Evolutionary conservation across 495 filamentous ascomycete genomes (phyloP), one percentile per base, ranked within the genome.

Genomic region (Entonaema liquescens): DNA sequence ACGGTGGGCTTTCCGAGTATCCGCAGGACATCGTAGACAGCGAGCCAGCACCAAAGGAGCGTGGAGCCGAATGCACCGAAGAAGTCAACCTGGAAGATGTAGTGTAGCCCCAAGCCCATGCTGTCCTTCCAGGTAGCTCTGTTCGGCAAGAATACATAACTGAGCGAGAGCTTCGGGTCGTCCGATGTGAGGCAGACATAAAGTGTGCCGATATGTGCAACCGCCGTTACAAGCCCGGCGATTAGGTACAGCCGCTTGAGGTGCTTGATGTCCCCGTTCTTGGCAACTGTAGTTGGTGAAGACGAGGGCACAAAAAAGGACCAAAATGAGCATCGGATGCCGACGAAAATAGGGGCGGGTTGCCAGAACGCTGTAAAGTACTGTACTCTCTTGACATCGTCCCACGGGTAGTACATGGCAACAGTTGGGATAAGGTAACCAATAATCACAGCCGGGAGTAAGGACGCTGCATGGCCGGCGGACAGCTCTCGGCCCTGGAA

Each of bases 291-390:
- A 19, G 19, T 59, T 4, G 56, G 9, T n/a, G 55, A 59, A 15
- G 59, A 38, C 1, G 26, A 58, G 3, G 40, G 52, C 7, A 26
- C 19, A 26, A 44, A 31, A 12, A 54, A 67, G 36, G 66, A 75
- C 25, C 25, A 67, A 68, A 44, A 52, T 11, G 28, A 65, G 55
- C 21, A 79, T 69, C 0, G 58, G 44, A 73, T 50, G 56, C 71
- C 59, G 44, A 75, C 74, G 59, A 57, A 69, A 0, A 81, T 23
- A 6, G 82, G 81, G 56, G 78, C 77, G 5, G 70, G 61, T 68
- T 83, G 82, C 78, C 79, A 82, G 50, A 78, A 40, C 11, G 76
- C 76, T 17, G 73, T 77, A 12, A 77, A 47, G 60, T 65, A 68
- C 53, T 80, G 78, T 56, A 59, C 56, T n/a, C 65, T 76, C n/a